Base-by-base conservation (phyloP, 805 yeast genomes). In the Martiniozyma abietophila region DNA sequence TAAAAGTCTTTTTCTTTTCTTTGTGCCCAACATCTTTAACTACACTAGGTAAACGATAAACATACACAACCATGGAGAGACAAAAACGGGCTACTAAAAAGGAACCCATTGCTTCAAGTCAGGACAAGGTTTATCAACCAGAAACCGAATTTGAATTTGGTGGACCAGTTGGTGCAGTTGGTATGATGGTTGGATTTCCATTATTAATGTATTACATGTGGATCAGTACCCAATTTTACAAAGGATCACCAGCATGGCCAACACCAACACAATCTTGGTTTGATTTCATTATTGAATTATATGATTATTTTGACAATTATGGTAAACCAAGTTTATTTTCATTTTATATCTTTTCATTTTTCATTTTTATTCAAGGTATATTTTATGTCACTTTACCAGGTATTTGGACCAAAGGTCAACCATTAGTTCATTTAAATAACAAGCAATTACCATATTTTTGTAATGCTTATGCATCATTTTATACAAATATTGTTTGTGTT, bases 121-220 rank as follows among this genome's bases (percentile, higher is more conserved):
- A n/a, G n/a, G n/a, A n/a, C n/a, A n/a, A n/a, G n/a, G 37, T 12
- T 6, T 32, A 35, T 20, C 32, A 39, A 15, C 34, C 33, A 11
- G 17, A 25, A 16, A 29, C 41, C 2, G 89, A 76, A 50, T 84
- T 74, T 64, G 97, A 92, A 48, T 92, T 89, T 52, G 98, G 98
- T 33, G 97, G 97, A 0, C 80, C 94, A 18, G 58, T 67, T 6
- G 98, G 98, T 38, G 95, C 85, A 31, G 38, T 78, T 15, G 89
- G 88, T 6, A 89, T 92, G 97, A 74, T 89, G 77, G 53, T 74
- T 29, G 94, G 95, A 3, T 92, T 92, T 63, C 98, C 98, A 6
- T 52, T 79, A 30, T 66, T 92, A 51, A 92, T 92, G 98, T 84
- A 80, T 69, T 92, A 92, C 61, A 80, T 92, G 92, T 89, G 95